Conservation (phyloP, 2,329 filamentous ascomycete genomes). For the Madurella mycetomatis region DNA sequence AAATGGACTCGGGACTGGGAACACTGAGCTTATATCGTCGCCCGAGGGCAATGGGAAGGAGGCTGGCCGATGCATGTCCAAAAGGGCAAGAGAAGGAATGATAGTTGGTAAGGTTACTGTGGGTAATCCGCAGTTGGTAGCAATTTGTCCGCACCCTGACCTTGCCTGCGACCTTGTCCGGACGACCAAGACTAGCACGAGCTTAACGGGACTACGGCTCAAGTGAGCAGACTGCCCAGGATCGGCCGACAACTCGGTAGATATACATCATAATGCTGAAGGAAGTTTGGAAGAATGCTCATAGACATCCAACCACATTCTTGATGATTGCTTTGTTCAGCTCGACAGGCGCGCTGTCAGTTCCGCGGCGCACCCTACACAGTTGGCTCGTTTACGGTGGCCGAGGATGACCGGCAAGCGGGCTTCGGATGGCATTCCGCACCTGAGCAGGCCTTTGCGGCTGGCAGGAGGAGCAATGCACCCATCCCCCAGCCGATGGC, state of each 20-base stretch:
- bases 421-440: background rate
- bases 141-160: slow-evolving; percentile 8
- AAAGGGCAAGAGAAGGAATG: background rate
- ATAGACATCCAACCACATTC: background rate
- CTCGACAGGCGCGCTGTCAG: slow-evolving; percentile 1
- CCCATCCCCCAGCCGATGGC: background rate
- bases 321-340: background rate
- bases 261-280: background rate
- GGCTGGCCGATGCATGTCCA: background rate
- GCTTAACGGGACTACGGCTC: background rate
- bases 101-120: background rate
- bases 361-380: background rate
- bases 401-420: slow-evolving; percentile 5
- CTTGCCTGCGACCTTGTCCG: slow-evolving; percentile 2
- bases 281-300: background rate
- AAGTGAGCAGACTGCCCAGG: background rate
- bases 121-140: background rate
- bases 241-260: background rate
- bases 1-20: background rate
- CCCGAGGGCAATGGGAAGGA: background rate
- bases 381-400: slow-evolving; percentile 20
- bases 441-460: no score
- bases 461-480: background rate
- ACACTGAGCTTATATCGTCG: slow-evolving; percentile 4
- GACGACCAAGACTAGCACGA: slow-evolving; percentile 6